These are phyloP conservation scores for Lactifluus subvellereus DNA, from an alignment of 768 basidiomycete species.

Conservation along the genomic window DNA sequence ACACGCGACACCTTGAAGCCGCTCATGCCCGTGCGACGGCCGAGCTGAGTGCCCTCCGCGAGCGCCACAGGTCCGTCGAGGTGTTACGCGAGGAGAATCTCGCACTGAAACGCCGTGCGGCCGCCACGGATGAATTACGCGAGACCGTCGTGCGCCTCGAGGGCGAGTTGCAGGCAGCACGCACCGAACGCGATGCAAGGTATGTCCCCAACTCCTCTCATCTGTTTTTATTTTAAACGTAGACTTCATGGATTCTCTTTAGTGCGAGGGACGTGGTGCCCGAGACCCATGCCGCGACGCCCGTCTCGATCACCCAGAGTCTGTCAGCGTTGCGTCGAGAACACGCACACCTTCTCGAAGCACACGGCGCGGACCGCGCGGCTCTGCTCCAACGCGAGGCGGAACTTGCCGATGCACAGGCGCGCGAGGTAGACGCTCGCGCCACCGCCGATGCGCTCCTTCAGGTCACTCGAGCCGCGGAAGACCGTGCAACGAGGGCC, in stretches of 20 bases:
- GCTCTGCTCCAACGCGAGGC: slow-evolving; percentile 48
- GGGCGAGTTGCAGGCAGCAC: slow-evolving; percentile 57
- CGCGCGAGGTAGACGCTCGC: slow-evolving; percentile 32
- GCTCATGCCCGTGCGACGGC: slow-evolving; percentile 49
- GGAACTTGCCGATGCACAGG: slow-evolving; percentile 34
- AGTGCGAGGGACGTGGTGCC: slow-evolving; percentile 24
- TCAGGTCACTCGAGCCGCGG: slow-evolving; percentile 35
- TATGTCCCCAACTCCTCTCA: slow-evolving; percentile 25
- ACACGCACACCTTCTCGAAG: slow-evolving; percentile 60
- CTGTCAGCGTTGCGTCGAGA: slow-evolving; percentile 55
- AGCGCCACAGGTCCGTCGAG: slow-evolving; percentile 55
- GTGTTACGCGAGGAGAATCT: slow-evolving; percentile 73
- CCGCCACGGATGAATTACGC: slow-evolving; percentile 47
- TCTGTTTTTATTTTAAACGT: neutral
- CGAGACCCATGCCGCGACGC: slow-evolving; percentile 39
- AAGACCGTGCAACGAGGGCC: slow-evolving; percentile 37
- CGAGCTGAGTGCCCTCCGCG: slow-evolving; percentile 50
- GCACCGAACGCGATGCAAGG: slow-evolving; percentile 56
- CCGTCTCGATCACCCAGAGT: slow-evolving; percentile 51
- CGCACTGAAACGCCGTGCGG: slow-evolving; percentile 49
- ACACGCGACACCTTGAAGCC: slow-evolving; percentile 54
- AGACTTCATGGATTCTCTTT: neutral
- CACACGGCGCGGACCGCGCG: slow-evolving; percentile 54
- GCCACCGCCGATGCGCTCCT: slow-evolving; percentile 33
- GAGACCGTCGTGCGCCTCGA: slow-evolving; percentile 53